These are phyloP conservation scores for Pseudogymnoascus sp. DNA, from an alignment of 2,329 filamentous ascomycete genomes.

Conservation along the genomic window DNA sequence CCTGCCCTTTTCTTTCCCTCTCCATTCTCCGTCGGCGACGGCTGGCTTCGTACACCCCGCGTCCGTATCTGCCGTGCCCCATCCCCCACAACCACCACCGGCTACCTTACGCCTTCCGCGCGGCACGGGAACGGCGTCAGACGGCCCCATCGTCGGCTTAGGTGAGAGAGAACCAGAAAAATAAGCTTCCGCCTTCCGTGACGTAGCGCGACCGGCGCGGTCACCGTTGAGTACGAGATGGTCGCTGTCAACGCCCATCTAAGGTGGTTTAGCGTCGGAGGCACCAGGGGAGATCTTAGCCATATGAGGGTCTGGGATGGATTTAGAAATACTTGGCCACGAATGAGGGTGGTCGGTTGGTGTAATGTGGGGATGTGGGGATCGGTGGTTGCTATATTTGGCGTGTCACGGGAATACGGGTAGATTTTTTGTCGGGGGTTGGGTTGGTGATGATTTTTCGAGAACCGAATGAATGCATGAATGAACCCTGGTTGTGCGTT, in stretches of 20 bases:
- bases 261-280: not conserved
- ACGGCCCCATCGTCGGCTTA: not conserved
- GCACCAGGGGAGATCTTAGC: not conserved
- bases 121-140: not conserved
- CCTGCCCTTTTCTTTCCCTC: not conserved
- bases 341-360: not conserved
- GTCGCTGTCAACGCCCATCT: not conserved
- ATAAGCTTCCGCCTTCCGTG: slow-evolving; percentile 4
- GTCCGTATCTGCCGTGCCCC: not conserved
- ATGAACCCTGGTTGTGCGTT: not conserved
- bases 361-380: not conserved
- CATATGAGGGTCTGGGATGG: not conserved
- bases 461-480: not conserved
- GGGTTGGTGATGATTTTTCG: not conserved
- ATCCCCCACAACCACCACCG: not conserved
- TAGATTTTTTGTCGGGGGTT: not conserved
- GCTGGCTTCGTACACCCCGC: not conserved
- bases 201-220: not conserved
- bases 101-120: not conserved
- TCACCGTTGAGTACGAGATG: not conserved
- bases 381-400: not conserved
- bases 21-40: not conserved
- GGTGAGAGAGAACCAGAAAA: not conserved
- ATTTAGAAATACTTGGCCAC: not conserved
- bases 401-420: slow-evolving; percentile 1